These are phyloP conservation scores for Diplodia sapinea DNA, from an alignment of 2,329 filamentous ascomycete species.

Conservation along the genomic window DNA sequence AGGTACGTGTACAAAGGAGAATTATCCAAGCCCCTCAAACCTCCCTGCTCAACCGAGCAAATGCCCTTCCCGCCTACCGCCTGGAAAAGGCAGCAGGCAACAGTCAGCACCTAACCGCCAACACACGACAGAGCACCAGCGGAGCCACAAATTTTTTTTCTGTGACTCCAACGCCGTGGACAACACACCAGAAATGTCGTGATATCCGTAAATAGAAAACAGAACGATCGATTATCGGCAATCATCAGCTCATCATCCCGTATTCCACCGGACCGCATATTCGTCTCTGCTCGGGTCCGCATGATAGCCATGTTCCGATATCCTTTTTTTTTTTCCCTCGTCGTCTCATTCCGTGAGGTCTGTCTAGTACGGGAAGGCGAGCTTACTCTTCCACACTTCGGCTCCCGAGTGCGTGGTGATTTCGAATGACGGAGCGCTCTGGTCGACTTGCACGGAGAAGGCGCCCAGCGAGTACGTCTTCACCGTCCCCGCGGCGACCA, in stretches of 20 bases:
- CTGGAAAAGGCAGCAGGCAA: background rate
- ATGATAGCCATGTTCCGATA: background rate
- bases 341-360: background rate
- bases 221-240: background rate
- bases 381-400: conserved; percentile 28
- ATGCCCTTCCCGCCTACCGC: background rate
- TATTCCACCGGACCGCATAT: background rate
- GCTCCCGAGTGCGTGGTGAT: conserved; percentile 1
- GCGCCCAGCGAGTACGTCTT: conserved; percentile 10
- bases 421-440: background rate
- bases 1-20: conserved; percentile 1
- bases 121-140: background rate
- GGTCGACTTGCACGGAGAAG: conserved; percentile 14
- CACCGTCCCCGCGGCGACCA: background rate
- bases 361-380: background rate
- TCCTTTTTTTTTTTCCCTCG: background rate
- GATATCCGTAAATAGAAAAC: background rate
- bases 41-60: background rate
- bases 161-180: background rate
- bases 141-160: background rate
- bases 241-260: conserved; percentile 1
- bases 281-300: background rate
- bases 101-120: background rate
- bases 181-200: conserved; percentile 1
- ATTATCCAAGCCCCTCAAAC: background rate